phyloP scores from a whole-genome alignment of 148 eudicot genomes.

The Vaccinium myrtillus region DNA sequence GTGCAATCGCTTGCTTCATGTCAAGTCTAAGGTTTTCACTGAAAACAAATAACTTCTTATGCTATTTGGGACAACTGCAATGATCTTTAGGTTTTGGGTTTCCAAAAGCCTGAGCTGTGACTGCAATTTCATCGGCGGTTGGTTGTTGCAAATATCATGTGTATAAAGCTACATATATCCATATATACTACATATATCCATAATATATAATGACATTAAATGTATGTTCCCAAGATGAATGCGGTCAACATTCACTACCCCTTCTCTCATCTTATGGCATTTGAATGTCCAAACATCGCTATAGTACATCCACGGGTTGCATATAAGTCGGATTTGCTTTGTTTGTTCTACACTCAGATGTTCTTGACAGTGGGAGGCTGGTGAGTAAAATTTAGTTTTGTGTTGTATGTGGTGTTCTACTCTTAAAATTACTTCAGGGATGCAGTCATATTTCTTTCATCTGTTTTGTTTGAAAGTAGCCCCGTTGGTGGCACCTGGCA shows the following conservation, averaged over 20 bases:
- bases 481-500: not conserved
- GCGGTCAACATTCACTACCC: not conserved
- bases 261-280: not conserved
- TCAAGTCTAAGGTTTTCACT: not conserved
- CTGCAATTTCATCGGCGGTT: not conserved
- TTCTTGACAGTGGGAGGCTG: not conserved
- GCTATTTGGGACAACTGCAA: not conserved
- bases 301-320: not conserved
- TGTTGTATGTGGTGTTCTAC: constrained; percentile 1
- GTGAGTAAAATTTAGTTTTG: not conserved
- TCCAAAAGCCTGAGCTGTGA: not conserved
- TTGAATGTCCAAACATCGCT: not conserved
- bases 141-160: not conserved
- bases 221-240: not conserved
- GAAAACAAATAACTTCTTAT: not conserved
- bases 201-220: no score
- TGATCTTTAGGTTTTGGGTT: not conserved
- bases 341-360: not conserved
- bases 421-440: not conserved
- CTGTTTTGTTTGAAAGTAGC: not conserved
- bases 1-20: not conserved
- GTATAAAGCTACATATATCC: not conserved
- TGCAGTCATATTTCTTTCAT: not conserved
- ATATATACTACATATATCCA: not conserved
- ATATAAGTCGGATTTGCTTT: not conserved